Conservation (phyloP, 2,329 filamentous ascomycete genomes). For the Exophiala spinifera region DNA sequence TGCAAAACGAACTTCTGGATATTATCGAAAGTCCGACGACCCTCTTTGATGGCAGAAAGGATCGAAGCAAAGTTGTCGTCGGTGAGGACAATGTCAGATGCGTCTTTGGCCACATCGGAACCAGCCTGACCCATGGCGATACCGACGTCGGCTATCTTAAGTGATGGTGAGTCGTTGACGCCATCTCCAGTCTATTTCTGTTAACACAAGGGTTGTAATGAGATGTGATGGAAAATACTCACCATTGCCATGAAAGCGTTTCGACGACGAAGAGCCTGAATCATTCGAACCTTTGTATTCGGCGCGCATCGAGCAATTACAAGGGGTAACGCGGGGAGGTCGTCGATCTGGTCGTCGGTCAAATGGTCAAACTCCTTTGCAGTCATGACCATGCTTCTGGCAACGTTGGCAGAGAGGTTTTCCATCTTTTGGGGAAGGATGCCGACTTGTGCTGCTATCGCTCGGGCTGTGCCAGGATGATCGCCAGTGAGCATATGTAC, state of each 20-base stretch:
- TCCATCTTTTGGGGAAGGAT: slow-evolving; percentile 61
- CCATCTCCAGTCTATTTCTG: slow-evolving; percentile 67
- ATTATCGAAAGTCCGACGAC: slow-evolving; percentile 82
- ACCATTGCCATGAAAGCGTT: slow-evolving; percentile 73
- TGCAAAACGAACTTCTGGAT: slow-evolving; percentile 86
- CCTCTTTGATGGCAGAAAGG: slow-evolving; percentile 77
- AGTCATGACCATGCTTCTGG: slow-evolving; percentile 64
- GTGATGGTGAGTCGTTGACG: slow-evolving; percentile 80
- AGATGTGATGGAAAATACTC: neutral
- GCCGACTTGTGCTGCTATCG: slow-evolving; percentile 73
- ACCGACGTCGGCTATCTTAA: slow-evolving; percentile 78
- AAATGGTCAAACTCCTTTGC: slow-evolving; percentile 72
- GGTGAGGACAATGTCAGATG: slow-evolving; percentile 65
- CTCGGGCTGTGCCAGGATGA: slow-evolving; percentile 68
- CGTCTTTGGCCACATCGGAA: slow-evolving; percentile 74
- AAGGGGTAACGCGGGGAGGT: slow-evolving; percentile 50
- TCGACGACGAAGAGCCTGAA: slow-evolving; percentile 58
- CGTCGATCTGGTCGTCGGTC: slow-evolving; percentile 65
- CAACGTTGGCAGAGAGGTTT: slow-evolving; percentile 58
- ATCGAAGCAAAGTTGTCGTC: slow-evolving; percentile 89
- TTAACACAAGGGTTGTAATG: neutral
- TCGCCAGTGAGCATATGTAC: slow-evolving; percentile 79
- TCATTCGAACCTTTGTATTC: slow-evolving; percentile 78
- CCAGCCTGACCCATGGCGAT: slow-evolving; percentile 83
- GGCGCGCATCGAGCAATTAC: slow-evolving; percentile 60